Conservation (phyloP, 208 protist species). For the Novymonas esmeraldas region DNA sequence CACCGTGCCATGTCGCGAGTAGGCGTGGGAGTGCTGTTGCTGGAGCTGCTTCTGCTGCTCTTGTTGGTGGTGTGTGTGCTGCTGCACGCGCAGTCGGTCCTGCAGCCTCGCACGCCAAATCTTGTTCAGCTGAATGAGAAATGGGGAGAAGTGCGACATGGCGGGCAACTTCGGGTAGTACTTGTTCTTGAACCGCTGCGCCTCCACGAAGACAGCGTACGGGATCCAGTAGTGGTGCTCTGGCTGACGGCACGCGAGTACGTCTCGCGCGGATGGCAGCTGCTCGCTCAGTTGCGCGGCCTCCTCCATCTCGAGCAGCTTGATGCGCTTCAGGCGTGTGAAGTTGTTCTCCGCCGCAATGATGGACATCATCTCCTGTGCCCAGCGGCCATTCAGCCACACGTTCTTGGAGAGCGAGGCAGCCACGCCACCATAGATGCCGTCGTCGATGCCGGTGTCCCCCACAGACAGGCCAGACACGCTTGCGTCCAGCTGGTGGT, state of each 20-base stretch:
- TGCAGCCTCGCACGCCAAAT: conserved; percentile 78
- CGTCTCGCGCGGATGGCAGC: conserved; percentile 61
- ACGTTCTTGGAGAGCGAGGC: conserved; percentile 76
- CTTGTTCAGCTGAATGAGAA: conserved; percentile 76
- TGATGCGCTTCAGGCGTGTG: conserved; percentile 62
- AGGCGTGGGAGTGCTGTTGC: too few relatives aligned
- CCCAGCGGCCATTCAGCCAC: conserved; percentile 82
- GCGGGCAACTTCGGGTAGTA: conserved; percentile 71
- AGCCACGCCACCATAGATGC: conserved; percentile 70
- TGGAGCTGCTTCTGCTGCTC: conserved; percentile 22
- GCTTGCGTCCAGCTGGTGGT: conserved; percentile 26
- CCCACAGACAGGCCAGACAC: conserved; percentile 14
- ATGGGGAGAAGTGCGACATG: conserved; percentile 82
- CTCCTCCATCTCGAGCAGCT: conserved; percentile 71
- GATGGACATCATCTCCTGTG: conserved; percentile 65
- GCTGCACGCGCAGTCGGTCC: conserved; percentile 48
- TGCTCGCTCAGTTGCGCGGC: conserved; percentile 42
- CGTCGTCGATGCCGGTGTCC: conserved; percentile 78
- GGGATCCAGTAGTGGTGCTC: conserved; percentile 90
- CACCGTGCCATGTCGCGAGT: background rate
- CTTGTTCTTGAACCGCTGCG: conserved; percentile 86
- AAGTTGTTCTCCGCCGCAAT: conserved; percentile 74
- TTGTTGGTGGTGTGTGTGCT: conserved; percentile 29
- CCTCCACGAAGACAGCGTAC: conserved; percentile 71
- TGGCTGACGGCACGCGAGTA: conserved; percentile 69